Conservation (phyloP, 106 monocot genomes). For the Allium sativum region DNA sequence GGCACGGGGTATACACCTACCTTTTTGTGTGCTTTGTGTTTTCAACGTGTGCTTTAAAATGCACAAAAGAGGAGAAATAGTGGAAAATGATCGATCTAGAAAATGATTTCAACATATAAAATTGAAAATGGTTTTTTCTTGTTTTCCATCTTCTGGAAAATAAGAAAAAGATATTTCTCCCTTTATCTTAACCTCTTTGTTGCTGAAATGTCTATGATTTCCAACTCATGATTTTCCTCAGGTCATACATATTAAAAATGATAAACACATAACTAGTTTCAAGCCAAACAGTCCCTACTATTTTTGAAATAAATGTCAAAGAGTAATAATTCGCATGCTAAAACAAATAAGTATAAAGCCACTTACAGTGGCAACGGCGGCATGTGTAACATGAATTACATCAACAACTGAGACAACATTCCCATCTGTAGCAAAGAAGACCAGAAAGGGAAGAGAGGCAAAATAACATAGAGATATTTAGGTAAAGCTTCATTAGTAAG, state of each 20-base stretch:
- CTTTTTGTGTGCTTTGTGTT: no score
- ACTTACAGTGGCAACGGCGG: constrained; percentile 28
- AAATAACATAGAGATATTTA: not conserved
- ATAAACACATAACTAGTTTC: not conserved
- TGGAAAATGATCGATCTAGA: no score
- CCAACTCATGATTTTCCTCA: not conserved
- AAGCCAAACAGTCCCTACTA: not conserved
- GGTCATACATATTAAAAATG: not conserved
- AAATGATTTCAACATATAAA: no score
- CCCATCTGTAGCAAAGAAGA: constrained; percentile 19
- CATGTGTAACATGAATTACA: constrained; percentile 29
- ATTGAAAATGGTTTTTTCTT: no score
- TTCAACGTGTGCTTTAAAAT: no score
- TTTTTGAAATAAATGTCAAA: not conserved
- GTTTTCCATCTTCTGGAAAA: no score
- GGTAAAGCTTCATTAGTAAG: not conserved
- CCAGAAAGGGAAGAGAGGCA: no score
- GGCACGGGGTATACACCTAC: no score
- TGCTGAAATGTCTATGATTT: not conserved
- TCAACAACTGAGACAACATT: constrained; percentile 23
- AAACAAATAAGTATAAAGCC: not conserved
- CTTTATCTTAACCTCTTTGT: not conserved
- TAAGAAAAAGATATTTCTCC: no score
- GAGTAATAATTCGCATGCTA: not conserved
- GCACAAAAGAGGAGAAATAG: no score